Evolutionary conservation across 116 monocot species (phyloP), one percentile per base, ranked within the genome.

Genomic region (Trichopus zeylanicus): DNA sequence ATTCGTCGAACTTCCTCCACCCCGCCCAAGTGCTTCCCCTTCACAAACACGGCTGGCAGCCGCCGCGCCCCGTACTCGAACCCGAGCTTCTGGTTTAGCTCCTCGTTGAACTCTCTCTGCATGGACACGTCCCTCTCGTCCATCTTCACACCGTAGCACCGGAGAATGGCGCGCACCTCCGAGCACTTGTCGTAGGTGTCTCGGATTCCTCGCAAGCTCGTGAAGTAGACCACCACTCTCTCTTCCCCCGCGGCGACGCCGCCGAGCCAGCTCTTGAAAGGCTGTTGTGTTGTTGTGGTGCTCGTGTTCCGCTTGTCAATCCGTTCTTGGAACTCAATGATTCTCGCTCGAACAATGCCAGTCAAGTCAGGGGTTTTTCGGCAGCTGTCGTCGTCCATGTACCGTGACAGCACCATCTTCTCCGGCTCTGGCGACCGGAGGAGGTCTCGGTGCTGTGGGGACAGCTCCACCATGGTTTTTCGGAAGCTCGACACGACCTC

Each of bases 391-490:
- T 49, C 49, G 3, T 24, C 49, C 22, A 7, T 23, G 49, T 24
- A 49, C 21, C 9, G 8, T 20, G 23, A 24, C 20, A 22, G 49
- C 19, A 24, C 49, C 7, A 49, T 49, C 23, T 49, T 49, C 7
- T 42, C 42, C 16, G 42, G 42, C 53, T 42, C 65, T 1, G 73
- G 60, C 0, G 60, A 47, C 18, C 30, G 60, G 42, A 62, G 57
- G 48, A 75, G 61, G 4, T 49, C 16, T 6, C 56, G 70, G 22
- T 71, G 75, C 7, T 32, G 59, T 12, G 81, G 73, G 25, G 81
- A 69, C 24, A 76, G 53, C 65, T 76, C 72, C 16, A 54, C 66
- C 24, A 73, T 31, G 30, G 80, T 75, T 32, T 49, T 75, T 19
- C 67, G 32, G 63, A 72, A 80, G 27, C 63, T 10, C 32, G 32